Evolutionary conservation across 768 basidiomycete species (phyloP).

Genomic region (Royoungia palumana): DNA sequence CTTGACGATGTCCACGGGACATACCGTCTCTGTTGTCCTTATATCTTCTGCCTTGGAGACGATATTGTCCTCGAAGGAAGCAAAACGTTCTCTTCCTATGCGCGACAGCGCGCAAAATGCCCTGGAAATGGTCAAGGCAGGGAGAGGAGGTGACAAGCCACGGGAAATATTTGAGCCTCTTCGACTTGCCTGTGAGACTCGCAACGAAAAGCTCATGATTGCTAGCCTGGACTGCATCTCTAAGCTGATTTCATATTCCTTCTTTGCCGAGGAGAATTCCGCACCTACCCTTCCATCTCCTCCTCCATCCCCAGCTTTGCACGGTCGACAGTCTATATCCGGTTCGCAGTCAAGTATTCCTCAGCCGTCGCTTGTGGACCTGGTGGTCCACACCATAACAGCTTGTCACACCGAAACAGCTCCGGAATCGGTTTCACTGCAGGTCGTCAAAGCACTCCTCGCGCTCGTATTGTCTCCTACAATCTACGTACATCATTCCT

Average conservation of each 20-base stretch:
- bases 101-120: conserved; percentile 81
- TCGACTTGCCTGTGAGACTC: conserved; percentile 92
- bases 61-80: conserved; percentile 85
- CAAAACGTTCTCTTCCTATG: conserved; percentile 75
- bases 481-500: conserved; percentile 90
- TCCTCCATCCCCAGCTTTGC: conserved; percentile 63
- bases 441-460: conserved; percentile 94
- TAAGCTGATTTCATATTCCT: conserved; percentile 95
- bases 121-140: conserved; percentile 73
- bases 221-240: conserved; percentile 96
- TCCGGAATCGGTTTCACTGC: conserved; percentile 87
- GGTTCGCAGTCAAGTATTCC: conserved; percentile 49
- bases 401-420: conserved; percentile 86
- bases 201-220: conserved; percentile 90
- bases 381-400: conserved; percentile 93
- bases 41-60: conserved; percentile 83
- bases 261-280: conserved; percentile 74
- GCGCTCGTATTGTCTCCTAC: conserved; percentile 84
- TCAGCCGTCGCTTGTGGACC: conserved; percentile 79
- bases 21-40: conserved; percentile 73
- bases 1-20: conserved; percentile 62
- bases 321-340: conserved; percentile 40
- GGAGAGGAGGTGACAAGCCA: conserved; percentile 71
- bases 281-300: conserved; percentile 58
- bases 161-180: conserved; percentile 95